Evolutionary conservation across 768 basidiomycete genomes (phyloP), one percentile per base, ranked within the genome.

Genomic region (Trichaptum fuscoviolaceum): DNA sequence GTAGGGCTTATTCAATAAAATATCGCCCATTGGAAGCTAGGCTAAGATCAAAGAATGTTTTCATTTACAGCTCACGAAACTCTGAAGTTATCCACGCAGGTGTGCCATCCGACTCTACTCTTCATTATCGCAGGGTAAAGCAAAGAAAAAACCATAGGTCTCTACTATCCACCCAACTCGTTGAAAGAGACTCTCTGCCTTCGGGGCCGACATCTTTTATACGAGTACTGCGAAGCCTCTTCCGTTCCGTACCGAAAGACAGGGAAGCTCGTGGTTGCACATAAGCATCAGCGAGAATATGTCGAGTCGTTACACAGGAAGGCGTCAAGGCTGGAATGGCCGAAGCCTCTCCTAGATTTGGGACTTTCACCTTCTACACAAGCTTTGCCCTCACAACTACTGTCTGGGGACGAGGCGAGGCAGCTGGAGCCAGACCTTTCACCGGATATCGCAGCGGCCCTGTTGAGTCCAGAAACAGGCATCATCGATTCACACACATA

Each of bases 11-110:
- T 63, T 42, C 64, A 25, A 67, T 58, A 17, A 25, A 61, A 17
- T 15, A 25, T 57, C 62, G 20, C 35, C 23, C 52, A 23, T 9
- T 59, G 61, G 20, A 17, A 65, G 24, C 26, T 15, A 20, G 52
- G 58, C 63, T 66, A n/a, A n/a, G n/a, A 68, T 64, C 58, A 63
- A 58, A 57, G 58, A 1, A 2, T 61, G 10, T 27, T 30, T 27
- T 18, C 36, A 42, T 58, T 25, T 35, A 63, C 64, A 95, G 95
- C 75, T 95, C 93, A 57, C 86, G 96, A 18, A 97, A 96, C 75
- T 96, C 95, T 0, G 96, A 97, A 73, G 96, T 99, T 25, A 91
- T 98, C 27, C 96, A 98, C 78, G 89, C 92, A 67, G 95, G 92
- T 87, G 72, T 58, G 73, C 67, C 26, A 52, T 10, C 30, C 10